These are phyloP conservation scores for Xerocomus brunneocitrinus DNA, from an alignment of 768 basidiomycete species.

Conservation along the genomic window DNA sequence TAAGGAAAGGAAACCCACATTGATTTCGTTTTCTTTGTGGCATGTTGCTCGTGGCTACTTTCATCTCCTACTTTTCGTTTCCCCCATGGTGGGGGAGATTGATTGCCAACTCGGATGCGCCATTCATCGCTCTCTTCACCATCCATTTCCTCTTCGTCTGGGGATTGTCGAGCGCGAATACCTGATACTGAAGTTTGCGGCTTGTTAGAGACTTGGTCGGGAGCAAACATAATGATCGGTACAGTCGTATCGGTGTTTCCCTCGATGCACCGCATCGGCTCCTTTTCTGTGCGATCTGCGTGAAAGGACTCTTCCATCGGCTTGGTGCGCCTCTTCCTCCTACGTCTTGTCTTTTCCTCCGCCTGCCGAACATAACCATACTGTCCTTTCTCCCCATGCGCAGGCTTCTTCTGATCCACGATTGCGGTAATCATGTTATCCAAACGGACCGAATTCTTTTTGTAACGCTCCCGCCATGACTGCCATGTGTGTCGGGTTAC, in stretches of 20 bases:
- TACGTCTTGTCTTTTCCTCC: constrained; percentile 63
- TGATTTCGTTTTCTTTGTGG: constrained; percentile 41
- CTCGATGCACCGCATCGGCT: constrained; percentile 9
- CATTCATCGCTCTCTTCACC: constrained; percentile 55
- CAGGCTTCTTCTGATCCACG: constrained; percentile 66
- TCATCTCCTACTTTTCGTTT: constrained; percentile 52
- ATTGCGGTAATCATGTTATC: constrained; percentile 60
- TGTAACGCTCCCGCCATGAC: constrained; percentile 86
- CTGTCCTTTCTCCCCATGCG: constrained; percentile 72
- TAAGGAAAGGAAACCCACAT: constrained; percentile 31
- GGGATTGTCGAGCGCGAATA: constrained; percentile 35
- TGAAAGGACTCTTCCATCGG: constrained; percentile 24
- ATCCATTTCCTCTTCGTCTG: constrained; percentile 66
- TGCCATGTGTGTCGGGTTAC: constrained; percentile 84
- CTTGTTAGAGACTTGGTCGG: constrained; percentile 15
- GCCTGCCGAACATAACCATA: constrained; percentile 76
- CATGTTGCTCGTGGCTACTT: constrained; percentile 20
- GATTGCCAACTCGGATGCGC: constrained; percentile 59
- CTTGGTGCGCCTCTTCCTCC: constrained; percentile 44
- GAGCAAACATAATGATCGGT: constrained; percentile 27
- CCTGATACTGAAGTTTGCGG: constrained; percentile 28
- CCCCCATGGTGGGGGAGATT: constrained; percentile 64
- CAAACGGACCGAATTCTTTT: constrained; percentile 70
- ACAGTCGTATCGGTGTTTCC: constrained; percentile 4
- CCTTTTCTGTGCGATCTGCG: constrained; percentile 19